Evolutionary conservation across 495 filamentous ascomycete species (phyloP).

Genomic region (Usnea hakonensis): DNA sequence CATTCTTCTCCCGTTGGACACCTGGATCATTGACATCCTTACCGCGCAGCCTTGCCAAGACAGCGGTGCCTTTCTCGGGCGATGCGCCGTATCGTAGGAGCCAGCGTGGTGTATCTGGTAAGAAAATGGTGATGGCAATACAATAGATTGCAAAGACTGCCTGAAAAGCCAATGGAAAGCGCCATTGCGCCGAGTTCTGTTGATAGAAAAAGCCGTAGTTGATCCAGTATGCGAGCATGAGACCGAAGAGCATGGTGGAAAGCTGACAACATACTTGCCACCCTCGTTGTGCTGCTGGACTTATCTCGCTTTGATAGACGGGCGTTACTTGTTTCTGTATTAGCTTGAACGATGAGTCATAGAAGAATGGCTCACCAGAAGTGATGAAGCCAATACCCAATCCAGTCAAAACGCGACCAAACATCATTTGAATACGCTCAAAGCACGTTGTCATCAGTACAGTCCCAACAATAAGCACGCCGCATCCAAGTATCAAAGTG

Average conservation of each 20-base stretch:
- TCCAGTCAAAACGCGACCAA: conserved; percentile 20
- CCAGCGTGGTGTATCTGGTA: conserved; percentile 34
- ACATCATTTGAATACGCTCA: conserved; percentile 26
- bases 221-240: conserved; percentile 33
- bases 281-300: conserved; percentile 24
- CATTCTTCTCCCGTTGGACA: conserved; percentile 25
- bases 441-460: conserved; percentile 13
- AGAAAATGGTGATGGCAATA: conserved; percentile 22
- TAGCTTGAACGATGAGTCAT: background rate
- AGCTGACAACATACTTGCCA: conserved; percentile 29
- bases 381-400: conserved; percentile 29
- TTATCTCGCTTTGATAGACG: conserved; percentile 32
- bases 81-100: conserved; percentile 26
- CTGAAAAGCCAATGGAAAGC: conserved; percentile 49
- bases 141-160: conserved; percentile 31
- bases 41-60: conserved; percentile 35
- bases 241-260: conserved; percentile 27
- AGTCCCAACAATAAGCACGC: conserved; percentile 2
- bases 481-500: conserved; percentile 3
- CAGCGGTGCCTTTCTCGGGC: conserved; percentile 25
- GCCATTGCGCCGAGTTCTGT: conserved; percentile 44
- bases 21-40: conserved; percentile 25
- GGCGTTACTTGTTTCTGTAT: conserved; percentile 19
- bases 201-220: conserved; percentile 16
- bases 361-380: conserved; percentile 3